Base-by-base conservation (phyloP, 306 rosid species). In the Prosopis cineraria region DNA sequence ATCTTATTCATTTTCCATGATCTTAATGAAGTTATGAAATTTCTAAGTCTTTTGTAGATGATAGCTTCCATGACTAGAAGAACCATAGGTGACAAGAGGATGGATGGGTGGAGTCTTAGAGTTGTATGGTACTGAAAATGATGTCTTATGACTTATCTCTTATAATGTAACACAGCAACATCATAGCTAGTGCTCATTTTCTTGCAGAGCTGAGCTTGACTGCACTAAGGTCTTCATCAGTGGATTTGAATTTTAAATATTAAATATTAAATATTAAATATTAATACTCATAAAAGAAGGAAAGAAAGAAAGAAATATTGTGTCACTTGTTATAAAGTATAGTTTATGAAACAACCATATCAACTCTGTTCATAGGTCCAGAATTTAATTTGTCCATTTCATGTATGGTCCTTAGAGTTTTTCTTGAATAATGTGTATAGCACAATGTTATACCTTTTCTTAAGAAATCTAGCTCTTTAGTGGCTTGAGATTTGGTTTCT, bases 211-310 rank as follows among this genome's bases (percentile, higher is more conserved):
- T 56, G 33, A 56, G 64, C 64, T 58, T 58, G 64, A 58, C 64
- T 12, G n/a, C 36, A 58, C 63, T 56, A 41, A 17, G 40, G 64
- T 70, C 37, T 25, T 79, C 45, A 36, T 62, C 66, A 62, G 30
- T 24, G 33, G 17, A 11, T 56, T 11, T 25, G 33, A 12, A 56
- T 22, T 22, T 53, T 3, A 53, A 53, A 53, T 22, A 20, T 7
- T n/a, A n/a, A 52, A 48, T 48, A 39, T 39, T 6, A 39, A 39
- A 8, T 0, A 8, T 0, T 0, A 39, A 50, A 55, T 24, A 55
- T 24, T 11, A 11, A 58, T 25, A 58, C 11, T 56, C 17, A 3
- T 27, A 58, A 22, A 9, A n/a, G n/a, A n/a, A n/a, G n/a, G 13
- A 22, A 8, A 52, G 10, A n/a, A 52, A 52, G 55, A 48, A 1